Evolutionary conservation across 176 grass and related monocot species (phyloP), one percentile per base, ranked within the genome.

Genomic region (Stipa capillata): DNA sequence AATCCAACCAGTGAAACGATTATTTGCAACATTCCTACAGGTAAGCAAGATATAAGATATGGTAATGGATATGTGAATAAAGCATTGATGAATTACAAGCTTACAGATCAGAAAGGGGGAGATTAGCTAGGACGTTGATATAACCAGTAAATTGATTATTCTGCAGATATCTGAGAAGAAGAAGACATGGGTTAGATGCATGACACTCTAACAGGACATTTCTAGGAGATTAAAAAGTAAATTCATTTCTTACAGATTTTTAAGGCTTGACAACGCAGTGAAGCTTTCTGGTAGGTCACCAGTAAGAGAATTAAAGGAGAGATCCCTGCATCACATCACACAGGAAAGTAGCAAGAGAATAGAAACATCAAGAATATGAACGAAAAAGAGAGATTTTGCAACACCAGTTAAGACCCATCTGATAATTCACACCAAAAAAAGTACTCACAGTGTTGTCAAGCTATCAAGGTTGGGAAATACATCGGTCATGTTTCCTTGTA

Each of bases 1-100:
- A 87, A 98, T 94, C 96, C 96, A 98, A 50, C 96, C 96, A 71
- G 90, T 98, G 83, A 98, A 98, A 52, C 3, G 87, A 51, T 98
- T 98, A 83, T 79, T 98, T 74, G 74, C 89, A 73, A 98, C 64
- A 82, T 98, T 98, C 87, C 96, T 98, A 78, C 8, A 92, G 73
- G 81, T 35, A 50, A 71, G 28, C 45, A 79, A 69, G 29, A 64
- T 72, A 85, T 56, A 58, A 90, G 79, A 79, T n/a, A n/a, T 44
- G 17, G n/a, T 76, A 80, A 29, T 47, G 65, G 20, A 75, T 16
- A 53, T 42, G 47, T 25, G 75, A 65, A 86, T 84, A 65, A 54
- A 80, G 34, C 33, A 85, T 39, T 17, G 18, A 49, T 35, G 35
- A 58, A 32, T 77, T 58, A 17, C n/a, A 78, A 25, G 31, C 96